Percentiles rank a stretch among this genome's conserved stretches.
These are phyloP conservation scores for Stagonosporopsis vannaccii DNA, from an alignment of 2,329 filamentous ascomycete species.

Conservation along the genomic window DNA sequence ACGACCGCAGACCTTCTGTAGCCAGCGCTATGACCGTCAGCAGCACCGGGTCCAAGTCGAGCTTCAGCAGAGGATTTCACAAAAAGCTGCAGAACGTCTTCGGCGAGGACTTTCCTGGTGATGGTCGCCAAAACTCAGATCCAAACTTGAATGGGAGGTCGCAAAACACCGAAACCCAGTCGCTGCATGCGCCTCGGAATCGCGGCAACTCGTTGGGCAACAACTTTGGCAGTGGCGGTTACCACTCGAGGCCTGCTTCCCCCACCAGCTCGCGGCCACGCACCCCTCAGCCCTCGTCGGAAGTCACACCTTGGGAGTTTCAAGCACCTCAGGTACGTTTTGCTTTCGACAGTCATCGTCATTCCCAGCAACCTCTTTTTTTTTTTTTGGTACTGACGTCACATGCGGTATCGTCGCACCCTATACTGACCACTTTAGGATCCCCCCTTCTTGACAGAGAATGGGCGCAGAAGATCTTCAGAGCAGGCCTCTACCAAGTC, in stretches of 20 bases:
- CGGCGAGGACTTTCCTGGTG: conserved; percentile 83
- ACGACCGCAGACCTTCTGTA: conserved; percentile 84
- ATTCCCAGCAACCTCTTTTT: neutral
- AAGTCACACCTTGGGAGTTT: conserved; percentile 97
- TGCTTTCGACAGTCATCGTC: neutral
- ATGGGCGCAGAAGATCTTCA: conserved; percentile 43
- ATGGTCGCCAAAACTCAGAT: conserved; percentile 72
- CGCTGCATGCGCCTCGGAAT: conserved; percentile 72
- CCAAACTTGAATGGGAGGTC: conserved; percentile 62
- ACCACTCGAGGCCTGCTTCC: conserved; percentile 67
- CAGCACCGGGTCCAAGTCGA: conserved; percentile 81
- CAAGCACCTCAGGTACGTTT: conserved; percentile 78
- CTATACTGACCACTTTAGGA: conserved; percentile 33
- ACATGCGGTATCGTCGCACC: neutral
- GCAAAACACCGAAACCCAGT: conserved; percentile 62
- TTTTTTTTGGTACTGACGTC: neutral
- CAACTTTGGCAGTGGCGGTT: conserved; percentile 58
- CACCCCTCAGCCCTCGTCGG: conserved; percentile 86
- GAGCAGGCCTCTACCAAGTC: conserved; percentile 54
- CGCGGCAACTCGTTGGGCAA: conserved; percentile 84
- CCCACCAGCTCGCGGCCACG: conserved; percentile 78
- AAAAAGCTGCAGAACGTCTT: conserved; percentile 92
- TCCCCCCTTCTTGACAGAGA: conserved; percentile 44
- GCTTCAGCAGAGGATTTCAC: conserved; percentile 69
- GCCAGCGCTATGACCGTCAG: conserved; percentile 88